phyloP scores from a whole-genome alignment of 108 stramenopile genomes.

The Conticribra weissflogii region DNA sequence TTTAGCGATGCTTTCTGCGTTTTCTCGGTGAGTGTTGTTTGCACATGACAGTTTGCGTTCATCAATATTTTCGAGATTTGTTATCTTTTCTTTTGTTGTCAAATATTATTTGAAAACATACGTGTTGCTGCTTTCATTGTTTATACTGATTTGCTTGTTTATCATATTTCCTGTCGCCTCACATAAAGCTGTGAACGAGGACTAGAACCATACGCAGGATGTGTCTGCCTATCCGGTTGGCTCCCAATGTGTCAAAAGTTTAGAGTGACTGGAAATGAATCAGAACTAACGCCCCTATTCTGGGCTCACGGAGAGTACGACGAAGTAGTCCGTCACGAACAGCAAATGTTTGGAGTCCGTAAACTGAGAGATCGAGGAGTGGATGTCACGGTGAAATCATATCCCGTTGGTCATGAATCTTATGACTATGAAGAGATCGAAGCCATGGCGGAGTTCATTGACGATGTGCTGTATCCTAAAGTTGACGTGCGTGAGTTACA shows the following conservation, averaged over 20 bases:
- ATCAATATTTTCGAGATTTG: too few species aligned
- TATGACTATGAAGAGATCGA: conserved; percentile 58
- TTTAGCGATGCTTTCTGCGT: conserved; percentile 63
- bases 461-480: conserved; percentile 30
- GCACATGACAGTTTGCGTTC: too few species aligned
- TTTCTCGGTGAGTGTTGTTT: conserved; percentile 24
- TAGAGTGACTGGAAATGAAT: conserved; percentile 26
- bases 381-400: conserved; percentile 28
- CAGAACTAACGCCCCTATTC: conserved; percentile 58
- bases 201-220: conserved; percentile 54
- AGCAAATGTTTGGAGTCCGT: conserved; percentile 64
- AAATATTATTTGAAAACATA: too few species aligned
- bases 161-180: too few species aligned
- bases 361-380: conserved; percentile 40
- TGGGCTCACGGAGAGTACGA: conserved; percentile 78
- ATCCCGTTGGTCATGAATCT: conserved; percentile 63
- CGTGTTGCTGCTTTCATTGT: too few species aligned
- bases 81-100: too few species aligned
- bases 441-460: conserved; percentile 66
- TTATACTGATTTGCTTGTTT: too few species aligned
- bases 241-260: conserved; percentile 53
- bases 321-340: conserved; percentile 68
- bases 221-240: conserved; percentile 66
- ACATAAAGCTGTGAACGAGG: background rate
- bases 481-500: background rate